phyloP scores from a whole-genome alignment of 352 stramenopile species.

The Phytophthora boehmeriae region DNA sequence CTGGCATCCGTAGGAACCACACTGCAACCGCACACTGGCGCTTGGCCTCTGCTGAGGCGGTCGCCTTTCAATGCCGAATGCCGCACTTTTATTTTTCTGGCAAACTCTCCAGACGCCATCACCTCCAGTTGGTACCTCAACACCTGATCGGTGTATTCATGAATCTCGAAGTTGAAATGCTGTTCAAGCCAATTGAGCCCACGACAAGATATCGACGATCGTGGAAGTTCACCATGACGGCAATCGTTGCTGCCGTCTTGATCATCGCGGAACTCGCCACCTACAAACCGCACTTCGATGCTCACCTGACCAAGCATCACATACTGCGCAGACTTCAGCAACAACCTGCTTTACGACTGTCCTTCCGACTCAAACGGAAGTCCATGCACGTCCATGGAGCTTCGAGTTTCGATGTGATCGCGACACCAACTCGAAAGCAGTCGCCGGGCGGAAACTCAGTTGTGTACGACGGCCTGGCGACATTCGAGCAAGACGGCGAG shows the following conservation, averaged over 20 bases:
- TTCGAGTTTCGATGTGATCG: conserved; percentile 28
- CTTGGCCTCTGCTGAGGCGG: neutral
- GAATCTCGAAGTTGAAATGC: neutral
- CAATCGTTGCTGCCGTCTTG: neutral
- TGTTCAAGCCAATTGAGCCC: neutral
- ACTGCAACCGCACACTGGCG: neutral
- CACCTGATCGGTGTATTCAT: conserved; percentile 7
- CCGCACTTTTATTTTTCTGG: neutral
- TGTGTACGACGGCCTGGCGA: conserved; percentile 41
- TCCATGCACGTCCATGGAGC: conserved; percentile 43
- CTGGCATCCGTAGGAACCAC: too few relatives aligned
- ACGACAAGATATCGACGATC: neutral
- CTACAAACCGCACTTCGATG: conserved; percentile 33
- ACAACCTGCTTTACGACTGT: conserved; percentile 26
- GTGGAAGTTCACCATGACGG: conserved; percentile 6
- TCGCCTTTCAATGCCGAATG: too few relatives aligned
- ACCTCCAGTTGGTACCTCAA: neutral
- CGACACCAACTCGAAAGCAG: conserved; percentile 16
- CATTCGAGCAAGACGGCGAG: conserved; percentile 31
- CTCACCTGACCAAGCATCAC: conserved; percentile 36
- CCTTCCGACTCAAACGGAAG: conserved; percentile 41
- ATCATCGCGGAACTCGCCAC: conserved; percentile 15
- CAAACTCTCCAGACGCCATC: too few relatives aligned
- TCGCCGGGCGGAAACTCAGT: conserved; percentile 3
- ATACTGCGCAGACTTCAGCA: conserved; percentile 29